phyloP scores from a whole-genome alignment of 495 filamentous ascomycete genomes.

The Penicillium lagena region DNA sequence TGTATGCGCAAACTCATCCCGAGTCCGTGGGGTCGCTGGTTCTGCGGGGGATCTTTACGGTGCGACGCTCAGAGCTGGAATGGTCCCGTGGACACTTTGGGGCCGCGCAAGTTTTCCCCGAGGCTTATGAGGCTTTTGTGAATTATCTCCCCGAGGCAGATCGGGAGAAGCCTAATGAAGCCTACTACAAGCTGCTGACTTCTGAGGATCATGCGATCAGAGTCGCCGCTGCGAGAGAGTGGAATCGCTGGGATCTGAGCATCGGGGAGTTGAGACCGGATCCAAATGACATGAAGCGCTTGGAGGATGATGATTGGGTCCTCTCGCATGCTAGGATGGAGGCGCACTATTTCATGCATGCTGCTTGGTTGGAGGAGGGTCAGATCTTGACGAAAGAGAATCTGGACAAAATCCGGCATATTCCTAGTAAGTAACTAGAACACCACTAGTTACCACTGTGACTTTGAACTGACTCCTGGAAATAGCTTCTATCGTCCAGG shows the following conservation, averaged over 20 bases:
- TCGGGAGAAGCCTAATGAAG: conserved; percentile 16
- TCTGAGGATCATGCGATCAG: background rate
- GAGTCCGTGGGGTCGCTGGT: conserved; percentile 25
- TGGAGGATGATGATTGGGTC: conserved; percentile 28
- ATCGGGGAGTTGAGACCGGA: conserved; percentile 20
- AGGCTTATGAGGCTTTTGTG: conserved; percentile 32
- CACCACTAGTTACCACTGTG: background rate
- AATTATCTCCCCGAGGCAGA: conserved; percentile 24
- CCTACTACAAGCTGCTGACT: conserved; percentile 28
- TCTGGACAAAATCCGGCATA: conserved; percentile 30
- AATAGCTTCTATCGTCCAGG: conserved; percentile 31
- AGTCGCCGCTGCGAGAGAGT: conserved; percentile 14
- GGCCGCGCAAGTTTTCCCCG: conserved; percentile 29
- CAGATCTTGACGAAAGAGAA: conserved; percentile 27
- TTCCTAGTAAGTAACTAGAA: conserved; percentile 19
- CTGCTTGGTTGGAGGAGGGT: conserved; percentile 28
- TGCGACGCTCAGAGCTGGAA: conserved; percentile 20
- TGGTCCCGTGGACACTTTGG: conserved; percentile 17
- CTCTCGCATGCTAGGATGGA: conserved; percentile 32
- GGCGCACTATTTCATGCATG: conserved; percentile 33
- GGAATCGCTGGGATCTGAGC: conserved; percentile 32
- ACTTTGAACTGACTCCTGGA: background rate
- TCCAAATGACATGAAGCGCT: conserved; percentile 8
- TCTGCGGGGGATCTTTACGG: conserved; percentile 35
- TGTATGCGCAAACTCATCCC: conserved; percentile 36